Evolutionary conservation across 1,284 basidiomycete species (phyloP).

Genomic region (Cerrena zonata): DNA sequence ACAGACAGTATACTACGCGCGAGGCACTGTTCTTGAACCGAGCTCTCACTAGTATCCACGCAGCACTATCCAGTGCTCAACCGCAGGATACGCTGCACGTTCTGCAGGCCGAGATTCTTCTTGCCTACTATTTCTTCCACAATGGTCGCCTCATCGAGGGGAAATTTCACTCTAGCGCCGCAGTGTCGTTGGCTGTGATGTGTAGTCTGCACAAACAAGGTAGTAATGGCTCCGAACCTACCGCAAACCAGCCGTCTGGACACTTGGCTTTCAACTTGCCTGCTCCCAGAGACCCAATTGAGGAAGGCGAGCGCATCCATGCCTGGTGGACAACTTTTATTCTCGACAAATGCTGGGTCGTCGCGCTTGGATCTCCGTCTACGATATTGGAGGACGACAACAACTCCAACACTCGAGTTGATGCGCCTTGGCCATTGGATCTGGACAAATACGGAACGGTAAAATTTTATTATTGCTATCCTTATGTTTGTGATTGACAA

Average conservation of each 20-base stretch:
- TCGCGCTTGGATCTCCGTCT: conserved; percentile 12
- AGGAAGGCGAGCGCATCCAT: conserved; percentile 15
- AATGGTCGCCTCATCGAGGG: conserved; percentile 35
- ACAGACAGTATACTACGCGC: conserved; percentile 7
- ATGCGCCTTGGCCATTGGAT: conserved; percentile 15
- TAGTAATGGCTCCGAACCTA: background rate
- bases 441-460: conserved; percentile 14
- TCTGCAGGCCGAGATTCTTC: conserved; percentile 37
- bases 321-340: conserved; percentile 25
- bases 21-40: conserved; percentile 21
- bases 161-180: conserved; percentile 32
- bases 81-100: conserved; percentile 34
- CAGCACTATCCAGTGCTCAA: conserved; percentile 24
- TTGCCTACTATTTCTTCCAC: conserved; percentile 36
- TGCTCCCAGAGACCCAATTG: conserved; percentile 8
- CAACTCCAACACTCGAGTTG: conserved; percentile 10
- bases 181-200: conserved; percentile 30
- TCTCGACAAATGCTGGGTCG: conserved; percentile 28
- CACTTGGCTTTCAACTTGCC: conserved; percentile 5
- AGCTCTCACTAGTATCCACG: conserved; percentile 22
- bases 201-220: conserved; percentile 14
- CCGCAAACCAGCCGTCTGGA: background rate
- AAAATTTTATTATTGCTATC: background rate
- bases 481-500: background rate
- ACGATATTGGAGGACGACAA: conserved; percentile 12